Conservation (phyloP, 2,329 filamentous ascomycete species). For the Cordyceps militaris region DNA sequence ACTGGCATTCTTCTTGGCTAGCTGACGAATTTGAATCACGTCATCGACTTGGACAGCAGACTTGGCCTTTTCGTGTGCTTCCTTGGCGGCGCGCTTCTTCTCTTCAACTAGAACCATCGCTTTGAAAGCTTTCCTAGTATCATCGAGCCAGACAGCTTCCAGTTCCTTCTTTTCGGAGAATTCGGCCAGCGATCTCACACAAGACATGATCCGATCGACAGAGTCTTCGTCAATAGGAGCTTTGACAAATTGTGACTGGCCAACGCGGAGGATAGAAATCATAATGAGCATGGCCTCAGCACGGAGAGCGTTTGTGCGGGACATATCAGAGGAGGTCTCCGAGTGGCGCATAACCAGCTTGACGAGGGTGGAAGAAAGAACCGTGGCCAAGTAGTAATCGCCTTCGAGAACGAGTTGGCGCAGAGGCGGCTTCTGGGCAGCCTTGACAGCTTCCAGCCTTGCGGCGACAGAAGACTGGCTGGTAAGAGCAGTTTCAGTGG, state of each 20-base stretch:
- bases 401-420: conserved; percentile 93
- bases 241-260: conserved; percentile 98
- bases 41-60: conserved; percentile 93
- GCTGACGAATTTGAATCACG: conserved; percentile 83
- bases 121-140: conserved; percentile 91
- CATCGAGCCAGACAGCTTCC: conserved; percentile 86
- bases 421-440: conserved; percentile 90
- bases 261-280: conserved; percentile 97
- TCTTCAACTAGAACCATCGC: conserved; percentile 97
- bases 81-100: conserved; percentile 94
- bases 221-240: conserved; percentile 96
- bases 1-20: conserved; percentile 80
- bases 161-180: conserved; percentile 85
- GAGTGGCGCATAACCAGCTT: conserved; percentile 97
- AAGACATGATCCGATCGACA: conserved; percentile 97
- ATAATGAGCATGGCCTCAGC: conserved; percentile 99
- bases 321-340: conserved; percentile 78
- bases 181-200: conserved; percentile 84
- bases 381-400: conserved; percentile 92
- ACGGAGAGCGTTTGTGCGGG: conserved; percentile 85
- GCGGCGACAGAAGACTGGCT: conserved; percentile 86
- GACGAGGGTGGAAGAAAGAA: conserved; percentile 90
- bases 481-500: conserved; percentile 91
- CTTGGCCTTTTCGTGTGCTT: conserved; percentile 87
- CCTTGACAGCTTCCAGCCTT: conserved; percentile 91